These are phyloP conservation scores for Anthostomella pinea DNA, from an alignment of 2,329 filamentous ascomycete genomes.

Conservation along the genomic window DNA sequence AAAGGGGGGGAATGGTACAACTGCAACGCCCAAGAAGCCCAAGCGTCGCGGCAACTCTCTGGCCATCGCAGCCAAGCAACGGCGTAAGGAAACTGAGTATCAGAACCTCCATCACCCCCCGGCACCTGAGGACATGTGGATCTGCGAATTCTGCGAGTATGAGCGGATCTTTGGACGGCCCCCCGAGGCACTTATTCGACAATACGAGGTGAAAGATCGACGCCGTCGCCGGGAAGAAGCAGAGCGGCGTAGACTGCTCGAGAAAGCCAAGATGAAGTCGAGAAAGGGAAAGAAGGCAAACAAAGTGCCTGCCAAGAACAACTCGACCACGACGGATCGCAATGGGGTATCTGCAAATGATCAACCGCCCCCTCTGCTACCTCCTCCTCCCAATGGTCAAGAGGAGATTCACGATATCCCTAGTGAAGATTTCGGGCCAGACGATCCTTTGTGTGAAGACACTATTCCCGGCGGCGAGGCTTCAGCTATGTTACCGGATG, in stretches of 20 bases:
- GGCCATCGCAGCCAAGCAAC: constrained; percentile 69
- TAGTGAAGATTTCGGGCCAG: too few relatives aligned
- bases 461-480: too few relatives aligned
- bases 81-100: constrained; percentile 73
- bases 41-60: constrained; percentile 71
- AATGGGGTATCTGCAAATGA: constrained; percentile 18
- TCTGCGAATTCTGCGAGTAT: constrained; percentile 98
- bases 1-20: constrained; percentile 37
- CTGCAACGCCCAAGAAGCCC: constrained; percentile 53
- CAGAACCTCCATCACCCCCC: constrained; percentile 75
- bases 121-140: constrained; percentile 73
- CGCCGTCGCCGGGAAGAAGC: constrained; percentile 78
- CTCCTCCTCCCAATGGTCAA: constrained; percentile 23
- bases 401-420: too few relatives aligned
- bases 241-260: constrained; percentile 79
- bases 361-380: constrained; percentile 19
- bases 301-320: constrained; percentile 59
- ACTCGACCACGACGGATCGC: constrained; percentile 24
- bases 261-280: constrained; percentile 92
- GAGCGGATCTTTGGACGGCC: constrained; percentile 90
- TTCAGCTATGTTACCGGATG: too few relatives aligned
- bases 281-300: constrained; percentile 82
- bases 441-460: too few relatives aligned
- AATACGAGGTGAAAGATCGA: constrained; percentile 93
- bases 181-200: constrained; percentile 78